Evolutionary conservation across 1,139 yeast genomes (phyloP), one percentile per base, ranked within the genome.

Genomic region (Sugiyamaella castrensis): DNA sequence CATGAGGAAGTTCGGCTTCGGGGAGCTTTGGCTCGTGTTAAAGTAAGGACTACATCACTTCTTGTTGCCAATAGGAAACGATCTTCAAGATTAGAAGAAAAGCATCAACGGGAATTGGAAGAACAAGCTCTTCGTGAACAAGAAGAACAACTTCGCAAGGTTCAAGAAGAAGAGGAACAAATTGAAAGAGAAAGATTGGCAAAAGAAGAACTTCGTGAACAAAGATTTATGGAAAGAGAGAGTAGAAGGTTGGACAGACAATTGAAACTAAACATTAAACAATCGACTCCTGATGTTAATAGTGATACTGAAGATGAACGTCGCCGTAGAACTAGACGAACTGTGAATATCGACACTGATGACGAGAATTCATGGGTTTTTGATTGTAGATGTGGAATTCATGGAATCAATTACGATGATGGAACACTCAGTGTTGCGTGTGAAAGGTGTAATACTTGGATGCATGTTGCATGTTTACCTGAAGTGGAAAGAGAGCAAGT

Each of bases 371-470:
- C 60, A 10, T 72, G 75, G 75, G 58, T 63, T 32, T 72, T 72
- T 58, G 74, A 72, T 49, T 72, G 76, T 51, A 53, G 59, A 33
- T 72, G 76, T 53, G 75, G 75, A 11, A 61, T 63, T 11, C 60
- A 62, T 47, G 72, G 73, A 35, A 64, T 63, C 38, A 71, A 71
- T 53, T 70, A 66, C 53, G 75, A 71, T 42, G 74, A 70, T 50
- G 73, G 72, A 7, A 63, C 58, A 31, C 61, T 65, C 45, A 56
- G 67, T 36, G 66, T 71, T 26, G 65, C 63, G 37, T 72, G 76
- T 53, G 72, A 68, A 31, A 55, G 65, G 47, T 72, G 76, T 53
- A 65, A 62, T 16, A 67, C 72, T 45, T 72, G 76, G 75, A 68
- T 71, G 62, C 76, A 72, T 52, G 63, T 70, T 36, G 64, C 61